A percentile compares a stretch with the other conserved stretches of the same genome.
Conservation (phyloP, 371 early-diverging fungal genomes). For the Entomophthora muscae region DNA sequence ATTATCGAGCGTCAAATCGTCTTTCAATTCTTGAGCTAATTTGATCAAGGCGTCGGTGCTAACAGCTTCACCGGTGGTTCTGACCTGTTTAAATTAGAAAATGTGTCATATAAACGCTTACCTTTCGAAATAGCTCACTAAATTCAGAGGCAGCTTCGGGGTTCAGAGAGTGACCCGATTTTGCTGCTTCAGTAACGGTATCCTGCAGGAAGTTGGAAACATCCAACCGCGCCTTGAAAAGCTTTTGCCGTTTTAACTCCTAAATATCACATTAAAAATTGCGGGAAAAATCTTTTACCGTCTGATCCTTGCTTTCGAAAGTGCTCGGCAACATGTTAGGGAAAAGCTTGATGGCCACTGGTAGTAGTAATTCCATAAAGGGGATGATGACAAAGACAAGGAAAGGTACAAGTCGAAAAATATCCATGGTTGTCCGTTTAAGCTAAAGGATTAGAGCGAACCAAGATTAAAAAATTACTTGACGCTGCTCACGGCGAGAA, state of each 20-base stretch:
- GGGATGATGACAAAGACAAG: conserved; percentile 82
- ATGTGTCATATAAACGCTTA: conserved; percentile 12
- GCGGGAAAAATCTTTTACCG: conserved; percentile 18
- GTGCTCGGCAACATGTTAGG: conserved; percentile 95
- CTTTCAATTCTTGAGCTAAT: conserved; percentile 73
- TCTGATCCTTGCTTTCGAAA: conserved; percentile 75
- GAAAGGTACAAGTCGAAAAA: conserved; percentile 82
- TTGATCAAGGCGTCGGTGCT: conserved; percentile 64
- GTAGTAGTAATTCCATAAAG: conserved; percentile 84
- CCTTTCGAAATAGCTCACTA: conserved; percentile 61
- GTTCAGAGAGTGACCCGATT: conserved; percentile 27
- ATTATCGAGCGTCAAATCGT: conserved; percentile 84
- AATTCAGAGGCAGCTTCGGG: conserved; percentile 55
- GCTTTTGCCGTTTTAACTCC: conserved; percentile 80
- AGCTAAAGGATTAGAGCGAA: conserved; percentile 22
- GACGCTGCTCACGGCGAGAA: conserved; percentile 78
- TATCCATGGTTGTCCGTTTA: conserved; percentile 68
- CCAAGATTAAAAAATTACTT: conserved; percentile 25
- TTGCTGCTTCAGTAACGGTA: conserved; percentile 74
- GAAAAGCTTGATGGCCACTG: conserved; percentile 82
- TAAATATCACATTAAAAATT: conserved; percentile 13
- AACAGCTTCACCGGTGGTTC: conserved; percentile 68
- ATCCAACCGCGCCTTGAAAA: conserved; percentile 75
- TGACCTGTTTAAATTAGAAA: conserved; percentile 29
- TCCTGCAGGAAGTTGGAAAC: conserved; percentile 90